Percentiles rank a stretch among this genome's conserved stretches.
These are phyloP conservation scores for Thielaviopsis ethacetica DNA, from an alignment of 2,329 filamentous ascomycete genomes.

Conservation along the genomic window DNA sequence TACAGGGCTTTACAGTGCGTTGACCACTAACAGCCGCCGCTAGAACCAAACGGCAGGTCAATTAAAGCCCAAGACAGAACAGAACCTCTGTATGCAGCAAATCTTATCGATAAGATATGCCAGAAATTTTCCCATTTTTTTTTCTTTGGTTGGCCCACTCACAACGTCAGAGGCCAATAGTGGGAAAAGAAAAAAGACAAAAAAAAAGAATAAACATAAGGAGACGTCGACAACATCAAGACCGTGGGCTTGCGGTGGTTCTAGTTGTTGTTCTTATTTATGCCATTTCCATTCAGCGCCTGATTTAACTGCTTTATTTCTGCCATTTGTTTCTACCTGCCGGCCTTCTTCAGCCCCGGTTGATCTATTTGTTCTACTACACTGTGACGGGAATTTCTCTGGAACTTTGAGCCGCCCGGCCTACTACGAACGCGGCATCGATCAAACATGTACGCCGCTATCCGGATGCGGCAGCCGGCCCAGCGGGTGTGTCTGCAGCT, in stretches of 20 bases:
- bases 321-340: neutral
- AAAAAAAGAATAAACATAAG: neutral
- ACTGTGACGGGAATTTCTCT: neutral
- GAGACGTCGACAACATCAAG: neutral
- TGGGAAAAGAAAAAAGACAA: neutral
- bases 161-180: neutral
- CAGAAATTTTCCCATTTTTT: conserved; percentile 1
- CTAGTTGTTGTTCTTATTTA: neutral
- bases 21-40: neutral
- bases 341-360: neutral
- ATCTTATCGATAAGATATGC: conserved; percentile 15
- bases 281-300: neutral
- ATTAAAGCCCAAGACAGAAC: neutral
- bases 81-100: neutral
- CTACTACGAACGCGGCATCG: neutral
- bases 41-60: neutral
- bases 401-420: neutral
- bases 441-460: conserved; percentile 5
- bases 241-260: neutral
- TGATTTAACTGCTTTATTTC: neutral
- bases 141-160: conserved; percentile 1
- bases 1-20: neutral
- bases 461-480: conserved; percentile 1
- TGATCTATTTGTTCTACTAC: neutral
- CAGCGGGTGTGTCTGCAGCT: neutral